These are phyloP conservation scores for Boletus vinaceobasis DNA, from an alignment of 768 basidiomycete species.

Conservation along the genomic window DNA sequence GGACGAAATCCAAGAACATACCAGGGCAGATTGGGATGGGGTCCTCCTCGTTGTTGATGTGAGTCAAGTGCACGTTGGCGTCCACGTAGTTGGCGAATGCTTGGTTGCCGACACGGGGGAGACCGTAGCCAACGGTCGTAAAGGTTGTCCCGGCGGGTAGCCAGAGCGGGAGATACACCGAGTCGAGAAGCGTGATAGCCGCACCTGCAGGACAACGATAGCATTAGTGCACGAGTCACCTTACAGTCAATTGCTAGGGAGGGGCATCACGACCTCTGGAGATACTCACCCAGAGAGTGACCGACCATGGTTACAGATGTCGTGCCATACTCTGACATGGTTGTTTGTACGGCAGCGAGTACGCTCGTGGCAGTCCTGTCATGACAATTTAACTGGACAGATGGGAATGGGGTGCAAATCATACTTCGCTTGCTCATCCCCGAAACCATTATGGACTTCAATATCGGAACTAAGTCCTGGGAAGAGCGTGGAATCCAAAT, in stretches of 20 bases:
- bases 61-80: constrained; percentile 42
- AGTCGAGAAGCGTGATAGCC: constrained; percentile 37
- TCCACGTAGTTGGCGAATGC: constrained; percentile 59
- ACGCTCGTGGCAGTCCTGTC: constrained; percentile 39
- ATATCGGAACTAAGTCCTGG: constrained; percentile 44
- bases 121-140: constrained; percentile 32
- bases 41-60: constrained; percentile 52
- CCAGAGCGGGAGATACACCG: constrained; percentile 39
- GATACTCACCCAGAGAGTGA: constrained; percentile 37
- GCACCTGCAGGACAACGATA: constrained; percentile 24
- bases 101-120: constrained; percentile 51
- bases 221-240: background rate
- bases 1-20: constrained; percentile 38
- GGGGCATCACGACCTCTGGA: background rate
- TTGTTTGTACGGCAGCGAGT: constrained; percentile 42
- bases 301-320: constrained; percentile 43
- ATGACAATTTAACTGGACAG: background rate
- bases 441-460: constrained; percentile 48
- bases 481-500: constrained; percentile 42
- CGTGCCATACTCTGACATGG: constrained; percentile 35
- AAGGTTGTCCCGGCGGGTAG: constrained; percentile 32
- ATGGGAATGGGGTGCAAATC: constrained; percentile 7
- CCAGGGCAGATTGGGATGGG: constrained; percentile 36
- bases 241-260: background rate
- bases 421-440: constrained; percentile 41